These are phyloP conservation scores for Petunia axillaris DNA, from an alignment of 257 asterid genomes.

Conservation along the genomic window DNA sequence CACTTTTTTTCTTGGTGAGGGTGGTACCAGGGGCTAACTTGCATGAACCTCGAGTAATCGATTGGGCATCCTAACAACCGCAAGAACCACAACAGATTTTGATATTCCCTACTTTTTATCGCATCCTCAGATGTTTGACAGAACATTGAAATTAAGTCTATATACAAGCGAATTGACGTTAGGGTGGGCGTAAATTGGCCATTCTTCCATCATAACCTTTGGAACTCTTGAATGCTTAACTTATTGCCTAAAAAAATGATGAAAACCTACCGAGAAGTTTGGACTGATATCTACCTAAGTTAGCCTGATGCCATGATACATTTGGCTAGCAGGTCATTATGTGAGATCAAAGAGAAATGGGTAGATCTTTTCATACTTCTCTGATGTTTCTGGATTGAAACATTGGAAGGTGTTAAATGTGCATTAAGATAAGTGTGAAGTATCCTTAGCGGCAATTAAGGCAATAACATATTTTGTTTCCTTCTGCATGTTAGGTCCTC, in stretches of 20 bases:
- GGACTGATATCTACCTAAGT: neutral
- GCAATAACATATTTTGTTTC: neutral
- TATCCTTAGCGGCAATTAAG: neutral
- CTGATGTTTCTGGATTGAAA: neutral
- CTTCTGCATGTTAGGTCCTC: neutral
- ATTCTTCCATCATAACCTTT: too few relatives aligned
- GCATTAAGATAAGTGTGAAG: neutral
- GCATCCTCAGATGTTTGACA: neutral
- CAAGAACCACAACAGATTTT: neutral
- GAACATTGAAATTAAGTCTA: neutral
- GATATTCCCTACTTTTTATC: neutral
- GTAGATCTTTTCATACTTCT: neutral
- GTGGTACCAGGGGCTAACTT: neutral
- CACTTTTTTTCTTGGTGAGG: neutral
- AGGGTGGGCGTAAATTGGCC: too few relatives aligned
- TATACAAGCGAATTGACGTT: neutral
- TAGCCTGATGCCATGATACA: neutral
- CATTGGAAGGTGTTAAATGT: neutral
- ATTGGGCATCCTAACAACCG: neutral
- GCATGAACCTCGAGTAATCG: neutral
- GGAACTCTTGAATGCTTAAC: neutral
- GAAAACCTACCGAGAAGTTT: neutral
- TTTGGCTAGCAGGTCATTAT: neutral
- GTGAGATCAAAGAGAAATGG: neutral
- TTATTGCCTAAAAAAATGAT: neutral